Evolutionary conservation across 148 eudicot genomes (phyloP), one percentile per base, ranked within the genome.

Genomic region (Rhododendron henanense): DNA sequence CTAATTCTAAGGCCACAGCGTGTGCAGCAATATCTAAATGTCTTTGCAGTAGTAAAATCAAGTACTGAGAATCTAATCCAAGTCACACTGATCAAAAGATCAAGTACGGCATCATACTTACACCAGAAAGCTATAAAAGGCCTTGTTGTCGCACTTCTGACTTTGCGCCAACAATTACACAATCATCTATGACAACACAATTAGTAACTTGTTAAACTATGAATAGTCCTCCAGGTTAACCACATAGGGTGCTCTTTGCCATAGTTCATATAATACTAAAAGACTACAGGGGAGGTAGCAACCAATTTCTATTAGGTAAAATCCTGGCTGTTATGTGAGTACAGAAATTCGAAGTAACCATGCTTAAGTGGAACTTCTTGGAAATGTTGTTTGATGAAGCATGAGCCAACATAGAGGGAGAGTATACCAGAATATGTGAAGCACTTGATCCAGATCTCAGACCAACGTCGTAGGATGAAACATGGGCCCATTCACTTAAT

Each of bases 401-500:
- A 33, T 37, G 3, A 1, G 33, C 37, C 18, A 47, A 53, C 23
- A 25, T 83, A 80, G 80, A 80, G 44, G 83, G 48, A 61, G 83
- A 74, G 81, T 21, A 33, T 93, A 96, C 99, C 98, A 96, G 79
- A 90, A 95, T 94, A 87, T 95, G 97, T 37, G 94, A 91, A 67
- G 99, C 92, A 87, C 92, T 92, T 86, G 98, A 92, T 67, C 98
- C 99, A 79, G 97, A 93, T 85, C 90, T 89, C 86, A 91, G 86
- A 53, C 99, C 99, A 59, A 93, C 89, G 79, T 91, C 95, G 88
- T 95, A 95, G n/a, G 95, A 91, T 65, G 99, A 93, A 85, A 91
- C 87, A 74, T 96, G 97, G 76, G 96, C 93, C 99, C 99, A 96
- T 90, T 96, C 99, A 93, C 94, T 95, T 76, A 96, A 84, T 89